Percentiles rank a stretch among this genome's conserved stretches.
phyloP scores from a whole-genome alignment of 805 yeast species.

The Ogataea angusta region DNA sequence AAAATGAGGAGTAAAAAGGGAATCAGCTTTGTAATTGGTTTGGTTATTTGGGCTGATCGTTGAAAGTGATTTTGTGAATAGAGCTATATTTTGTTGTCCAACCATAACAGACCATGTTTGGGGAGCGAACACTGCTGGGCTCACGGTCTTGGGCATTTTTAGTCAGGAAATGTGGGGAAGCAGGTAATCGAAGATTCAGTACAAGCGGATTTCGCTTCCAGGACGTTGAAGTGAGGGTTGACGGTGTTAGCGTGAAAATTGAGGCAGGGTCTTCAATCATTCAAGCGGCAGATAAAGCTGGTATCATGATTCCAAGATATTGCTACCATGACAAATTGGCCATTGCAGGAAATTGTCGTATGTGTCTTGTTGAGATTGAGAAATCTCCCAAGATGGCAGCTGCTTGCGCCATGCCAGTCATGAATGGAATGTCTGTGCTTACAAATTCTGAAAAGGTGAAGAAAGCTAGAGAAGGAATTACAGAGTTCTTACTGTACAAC shows the following conservation, averaged over 20 bases:
- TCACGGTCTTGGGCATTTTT: slow-evolving; percentile 2
- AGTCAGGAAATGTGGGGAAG: slow-evolving; percentile 4
- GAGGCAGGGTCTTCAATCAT: slow-evolving; percentile 87
- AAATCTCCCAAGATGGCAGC: slow-evolving; percentile 88
- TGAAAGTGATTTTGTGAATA: too few species aligned
- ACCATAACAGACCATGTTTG: too few species aligned
- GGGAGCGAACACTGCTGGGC: too few species aligned
- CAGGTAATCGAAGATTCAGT: slow-evolving; percentile 14
- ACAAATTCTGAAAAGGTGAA: slow-evolving; percentile 75
- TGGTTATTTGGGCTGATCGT: not conserved
- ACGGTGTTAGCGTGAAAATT: slow-evolving; percentile 70
- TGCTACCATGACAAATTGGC: slow-evolving; percentile 91
- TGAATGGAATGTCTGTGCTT: slow-evolving; percentile 81
- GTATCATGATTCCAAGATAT: slow-evolving; percentile 82
- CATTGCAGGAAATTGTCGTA: slow-evolving; percentile 89
- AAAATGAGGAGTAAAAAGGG: slow-evolving; percentile 11
- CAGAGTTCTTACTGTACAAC: slow-evolving; percentile 82
- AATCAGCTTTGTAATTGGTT: not conserved
- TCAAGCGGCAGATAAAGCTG: slow-evolving; percentile 91
- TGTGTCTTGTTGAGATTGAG: slow-evolving; percentile 89
- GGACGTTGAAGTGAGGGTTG: slow-evolving; percentile 44
- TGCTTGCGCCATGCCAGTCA: slow-evolving; percentile 90
- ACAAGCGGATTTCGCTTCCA: slow-evolving; percentile 6
- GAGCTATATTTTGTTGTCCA: too few species aligned
- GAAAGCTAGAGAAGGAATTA: slow-evolving; percentile 85